A percentile compares a stretch with the other conserved stretches of the same genome.
Evolutionary conservation across 257 asterid species (phyloP).

Genomic region (Nyctanthes arbortristis): DNA sequence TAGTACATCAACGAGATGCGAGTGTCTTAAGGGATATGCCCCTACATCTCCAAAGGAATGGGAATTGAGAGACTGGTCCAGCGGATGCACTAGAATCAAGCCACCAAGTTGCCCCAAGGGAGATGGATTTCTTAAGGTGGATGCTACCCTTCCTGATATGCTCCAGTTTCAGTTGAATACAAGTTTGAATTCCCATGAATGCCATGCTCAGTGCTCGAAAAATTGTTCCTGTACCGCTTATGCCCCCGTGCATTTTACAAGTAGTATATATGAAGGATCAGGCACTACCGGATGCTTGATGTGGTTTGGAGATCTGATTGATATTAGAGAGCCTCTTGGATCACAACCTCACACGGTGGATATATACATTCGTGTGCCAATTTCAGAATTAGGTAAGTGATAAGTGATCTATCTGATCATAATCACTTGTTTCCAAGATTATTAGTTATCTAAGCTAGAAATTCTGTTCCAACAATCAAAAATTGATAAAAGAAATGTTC

Average conservation of each 20-base stretch:
- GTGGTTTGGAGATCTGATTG: constrained; percentile 25
- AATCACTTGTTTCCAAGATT: too few species aligned
- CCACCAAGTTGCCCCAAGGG: too few species aligned
- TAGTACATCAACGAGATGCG: constrained; percentile 6
- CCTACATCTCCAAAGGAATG: constrained; percentile 17
- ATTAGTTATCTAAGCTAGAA: too few species aligned
- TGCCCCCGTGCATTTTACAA: constrained; percentile 12
- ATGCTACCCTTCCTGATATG: too few species aligned
- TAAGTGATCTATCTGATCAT: neutral
- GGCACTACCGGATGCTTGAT: constrained; percentile 28
- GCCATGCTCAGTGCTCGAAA: too few species aligned
- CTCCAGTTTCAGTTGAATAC: too few species aligned
- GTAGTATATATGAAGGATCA: too few species aligned
- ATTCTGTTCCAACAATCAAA: too few species aligned
- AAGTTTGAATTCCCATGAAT: too few species aligned
- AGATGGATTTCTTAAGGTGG: too few species aligned
- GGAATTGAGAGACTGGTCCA: constrained; percentile 30
- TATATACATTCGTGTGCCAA: constrained; percentile 15
- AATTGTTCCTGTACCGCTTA: too few species aligned
- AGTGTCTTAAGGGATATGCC: constrained; percentile 29
- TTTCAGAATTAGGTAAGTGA: constrained; percentile 32
- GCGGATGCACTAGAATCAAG: constrained; percentile 27
- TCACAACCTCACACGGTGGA: constrained; percentile 11
- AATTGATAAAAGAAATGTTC: too few species aligned
- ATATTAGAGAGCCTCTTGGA: constrained; percentile 7